Conservation (phyloP, 805 yeast species). For the Yarrowia divulgata region DNA sequence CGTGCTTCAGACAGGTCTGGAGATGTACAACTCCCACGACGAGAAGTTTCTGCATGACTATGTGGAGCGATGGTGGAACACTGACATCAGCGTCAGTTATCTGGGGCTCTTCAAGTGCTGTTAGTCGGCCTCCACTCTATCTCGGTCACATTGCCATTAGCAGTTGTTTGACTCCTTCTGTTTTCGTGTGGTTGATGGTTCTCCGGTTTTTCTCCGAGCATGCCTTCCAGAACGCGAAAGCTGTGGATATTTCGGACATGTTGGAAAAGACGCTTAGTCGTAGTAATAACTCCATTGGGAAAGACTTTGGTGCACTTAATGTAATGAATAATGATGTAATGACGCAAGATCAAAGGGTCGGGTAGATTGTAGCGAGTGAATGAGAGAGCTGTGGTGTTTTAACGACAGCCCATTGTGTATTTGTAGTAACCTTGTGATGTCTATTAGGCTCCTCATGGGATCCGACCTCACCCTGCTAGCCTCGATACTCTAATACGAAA, state of each 20-base stretch:
- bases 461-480: conserved; percentile 25
- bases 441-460: conserved; percentile 7
- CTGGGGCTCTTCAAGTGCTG: conserved; percentile 33
- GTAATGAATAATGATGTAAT: conserved; percentile 20
- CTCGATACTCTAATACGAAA: conserved; percentile 8
- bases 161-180: conserved; percentile 24
- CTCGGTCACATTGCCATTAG: conserved; percentile 5
- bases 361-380: neutral
- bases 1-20: conserved; percentile 35
- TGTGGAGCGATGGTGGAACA: conserved; percentile 34
- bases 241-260: conserved; percentile 21
- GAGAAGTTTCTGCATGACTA: conserved; percentile 32
- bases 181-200: conserved; percentile 18
- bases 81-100: conserved; percentile 17
- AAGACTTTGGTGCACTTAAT: conserved; percentile 5
- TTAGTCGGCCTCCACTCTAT: neutral
- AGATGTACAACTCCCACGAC: conserved; percentile 37
- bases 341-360: neutral
- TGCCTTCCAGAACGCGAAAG: conserved; percentile 23
- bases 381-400: neutral
- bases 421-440: conserved; percentile 19
- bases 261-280: conserved; percentile 16
- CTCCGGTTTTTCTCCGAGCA: conserved; percentile 13
- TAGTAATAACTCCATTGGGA: conserved; percentile 1
- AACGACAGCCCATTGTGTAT: neutral